Evolutionary conservation across 176 grass and related monocot species (phyloP).

Genomic region (Oryza meyeriana): DNA sequence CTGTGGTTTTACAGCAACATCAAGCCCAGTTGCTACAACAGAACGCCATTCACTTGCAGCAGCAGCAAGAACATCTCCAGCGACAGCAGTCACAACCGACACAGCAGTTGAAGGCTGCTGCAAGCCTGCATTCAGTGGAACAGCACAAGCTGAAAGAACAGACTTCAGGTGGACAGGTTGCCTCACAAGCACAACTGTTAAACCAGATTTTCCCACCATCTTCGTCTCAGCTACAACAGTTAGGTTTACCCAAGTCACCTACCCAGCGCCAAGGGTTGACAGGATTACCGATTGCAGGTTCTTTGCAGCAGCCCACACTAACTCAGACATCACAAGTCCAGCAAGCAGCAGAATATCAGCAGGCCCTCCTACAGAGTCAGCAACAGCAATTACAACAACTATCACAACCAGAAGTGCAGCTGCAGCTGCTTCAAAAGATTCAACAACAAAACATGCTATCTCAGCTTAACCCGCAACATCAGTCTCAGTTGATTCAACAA

Average conservation of each 20-base stretch:
- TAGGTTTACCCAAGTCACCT: constrained; percentile 55
- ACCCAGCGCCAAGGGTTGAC: constrained; percentile 43
- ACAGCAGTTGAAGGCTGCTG: constrained; percentile 49
- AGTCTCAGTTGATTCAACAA: constrained; percentile 71
- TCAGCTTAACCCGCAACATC: constrained; percentile 73
- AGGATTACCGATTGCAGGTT: constrained; percentile 25
- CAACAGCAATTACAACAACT: constrained; percentile 73
- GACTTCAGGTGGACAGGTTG: constrained; percentile 42
- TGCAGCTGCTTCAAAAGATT: constrained; percentile 93
- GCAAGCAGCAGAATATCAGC: constrained; percentile 71
- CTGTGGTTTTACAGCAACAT: constrained; percentile 44
- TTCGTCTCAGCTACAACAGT: constrained; percentile 65
- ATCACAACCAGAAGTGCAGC: constrained; percentile 75
- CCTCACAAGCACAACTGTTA: constrained; percentile 49
- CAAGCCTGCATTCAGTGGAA: constrained; percentile 44
- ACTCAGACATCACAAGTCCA: constrained; percentile 55
- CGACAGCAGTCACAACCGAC: constrained; percentile 49
- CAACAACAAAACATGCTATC: constrained; percentile 90
- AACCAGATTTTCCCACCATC: constrained; percentile 72
- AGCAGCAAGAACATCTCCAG: constrained; percentile 59
- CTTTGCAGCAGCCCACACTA: constrained; percentile 55
- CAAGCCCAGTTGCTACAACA: constrained; percentile 62
- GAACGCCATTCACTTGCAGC: constrained; percentile 52
- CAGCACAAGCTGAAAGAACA: constrained; percentile 56
- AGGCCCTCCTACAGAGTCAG: constrained; percentile 73